phyloP scores from a whole-genome alignment of 345 rosid genomes.

The Linum lewisii region DNA sequence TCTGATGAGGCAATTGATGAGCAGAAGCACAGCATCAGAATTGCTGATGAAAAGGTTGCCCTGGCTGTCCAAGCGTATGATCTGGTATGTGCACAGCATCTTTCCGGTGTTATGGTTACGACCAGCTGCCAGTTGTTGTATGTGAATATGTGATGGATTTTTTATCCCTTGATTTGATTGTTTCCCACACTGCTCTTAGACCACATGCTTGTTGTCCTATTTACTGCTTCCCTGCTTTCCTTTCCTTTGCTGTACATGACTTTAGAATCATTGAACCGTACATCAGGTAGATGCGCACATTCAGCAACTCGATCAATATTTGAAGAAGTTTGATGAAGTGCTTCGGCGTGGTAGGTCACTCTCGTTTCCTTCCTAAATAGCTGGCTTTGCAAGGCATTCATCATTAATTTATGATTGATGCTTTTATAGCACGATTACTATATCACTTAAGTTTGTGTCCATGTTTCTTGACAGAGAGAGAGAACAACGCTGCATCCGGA shows the following conservation, averaged over 20 bases:
- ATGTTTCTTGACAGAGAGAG: conserved; percentile 47
- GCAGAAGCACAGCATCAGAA: conserved; percentile 85
- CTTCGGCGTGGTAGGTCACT: conserved; percentile 54
- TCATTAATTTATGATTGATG: background rate
- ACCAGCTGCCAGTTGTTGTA: background rate
- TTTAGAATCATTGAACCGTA: background rate
- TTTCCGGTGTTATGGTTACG: background rate
- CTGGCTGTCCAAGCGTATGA: conserved; percentile 90
- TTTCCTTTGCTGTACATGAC: background rate
- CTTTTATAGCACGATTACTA: background rate
- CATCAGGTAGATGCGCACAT: conserved; percentile 91
- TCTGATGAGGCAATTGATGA: conserved; percentile 88
- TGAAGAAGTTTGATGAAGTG: conserved; percentile 72
- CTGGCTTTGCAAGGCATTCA: too few relatives aligned
- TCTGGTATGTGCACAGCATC: conserved; percentile 44
- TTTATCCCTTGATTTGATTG: background rate
- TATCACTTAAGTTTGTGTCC: background rate
- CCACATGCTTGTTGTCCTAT: too few relatives aligned
- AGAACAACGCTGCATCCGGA: conserved; percentile 35
- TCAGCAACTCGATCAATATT: conserved; percentile 84
- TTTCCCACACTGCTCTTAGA: too few relatives aligned
- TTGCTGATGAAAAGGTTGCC: conserved; percentile 92
- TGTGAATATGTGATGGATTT: background rate
- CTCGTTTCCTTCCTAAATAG: background rate
- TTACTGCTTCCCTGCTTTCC: background rate